Base-by-base conservation (phyloP, 1,284 basidiomycete genomes). In the Schizophyllum amplum region DNA sequence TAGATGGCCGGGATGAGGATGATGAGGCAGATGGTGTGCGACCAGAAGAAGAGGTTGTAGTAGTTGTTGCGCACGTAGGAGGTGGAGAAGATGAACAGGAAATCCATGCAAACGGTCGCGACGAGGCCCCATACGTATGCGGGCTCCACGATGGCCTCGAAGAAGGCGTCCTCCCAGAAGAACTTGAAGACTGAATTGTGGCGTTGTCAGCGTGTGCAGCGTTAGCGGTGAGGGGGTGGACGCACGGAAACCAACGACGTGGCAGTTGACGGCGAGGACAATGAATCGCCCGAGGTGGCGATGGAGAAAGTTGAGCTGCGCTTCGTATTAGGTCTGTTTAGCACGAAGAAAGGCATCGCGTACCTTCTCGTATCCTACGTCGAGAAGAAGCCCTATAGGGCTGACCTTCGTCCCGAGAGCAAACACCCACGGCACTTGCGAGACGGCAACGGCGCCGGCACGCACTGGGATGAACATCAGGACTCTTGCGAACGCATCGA, bases 281-380 rank as follows among this genome's bases (percentile, higher is more conserved):
- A 85, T 69, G 51, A 86, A 62, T 42, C 81, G 75, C 15, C 88
- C 92, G 5, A 81, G 72, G 61, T 86, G 83, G 53, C 91, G 86
- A 70, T 94, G 92, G 24, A 92, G 67, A 66, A 83, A 87, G 69
- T 92, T 92, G 42, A 93, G 74, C 82, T 89, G 58, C 20, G 74
- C 82, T 89, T 58, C 20, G 54, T 49, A 57, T 24, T 53, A 56
- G 60, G 2, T 57, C 17, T n/a, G n/a, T n/a, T n/a, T n/a, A n/a
- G n/a, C n/a, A n/a, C n/a, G n/a, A n/a, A n/a, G n/a, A n/a, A n/a
- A n/a, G n/a, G n/a, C n/a, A n/a, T n/a, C n/a, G n/a, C n/a, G 23
- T 57, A 86, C 86, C 72, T 83, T 84, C 67, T 91, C 87, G 65
- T 92, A 92, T 2, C 86, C 85, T 57, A 84, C 71, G 4, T 87